A percentile compares a stretch with the other conserved stretches of the same genome.
Evolutionary conservation across 139 green algal species (phyloP).

Genomic region (Chlorella sp.): DNA sequence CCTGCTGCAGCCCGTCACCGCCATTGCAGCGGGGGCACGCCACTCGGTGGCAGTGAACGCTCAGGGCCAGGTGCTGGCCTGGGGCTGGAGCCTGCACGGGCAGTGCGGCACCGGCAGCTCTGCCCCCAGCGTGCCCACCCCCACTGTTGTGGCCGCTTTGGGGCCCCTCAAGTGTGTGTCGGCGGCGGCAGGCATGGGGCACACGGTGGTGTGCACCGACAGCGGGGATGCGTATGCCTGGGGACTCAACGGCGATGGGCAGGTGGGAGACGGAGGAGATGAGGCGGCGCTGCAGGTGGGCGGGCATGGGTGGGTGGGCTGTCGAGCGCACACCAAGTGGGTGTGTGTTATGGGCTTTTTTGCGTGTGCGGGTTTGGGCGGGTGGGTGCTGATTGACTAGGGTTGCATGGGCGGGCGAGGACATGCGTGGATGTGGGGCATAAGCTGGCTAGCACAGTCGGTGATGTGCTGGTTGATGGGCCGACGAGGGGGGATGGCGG

Average conservation of each 20-base stretch:
- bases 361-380: too few relatives aligned
- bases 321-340: too few relatives aligned
- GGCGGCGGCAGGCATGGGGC: constrained; percentile 52
- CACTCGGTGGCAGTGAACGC: constrained; percentile 33
- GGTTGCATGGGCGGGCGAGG: too few relatives aligned
- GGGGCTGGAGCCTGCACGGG: constrained; percentile 58
- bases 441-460: too few relatives aligned
- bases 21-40: constrained; percentile 40
- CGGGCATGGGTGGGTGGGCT: neutral
- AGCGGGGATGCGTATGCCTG: constrained; percentile 61
- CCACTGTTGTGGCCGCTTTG: constrained; percentile 32
- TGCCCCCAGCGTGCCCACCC: constrained; percentile 9
- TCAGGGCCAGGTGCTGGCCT: constrained; percentile 38
- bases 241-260: constrained; percentile 61
- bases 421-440: too few relatives aligned
- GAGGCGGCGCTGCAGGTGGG: constrained; percentile 1
- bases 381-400: too few relatives aligned
- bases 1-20: constrained; percentile 4
- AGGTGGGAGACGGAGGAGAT: constrained; percentile 54
- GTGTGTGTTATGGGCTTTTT: too few relatives aligned
- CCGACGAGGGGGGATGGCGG: too few relatives aligned
- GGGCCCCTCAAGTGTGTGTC: constrained; percentile 36
- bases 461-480: too few relatives aligned
- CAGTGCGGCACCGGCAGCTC: constrained; percentile 45
- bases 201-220: constrained; percentile 56